phyloP scores from a whole-genome alignment of 805 yeast species.

The Candida insectorum region DNA sequence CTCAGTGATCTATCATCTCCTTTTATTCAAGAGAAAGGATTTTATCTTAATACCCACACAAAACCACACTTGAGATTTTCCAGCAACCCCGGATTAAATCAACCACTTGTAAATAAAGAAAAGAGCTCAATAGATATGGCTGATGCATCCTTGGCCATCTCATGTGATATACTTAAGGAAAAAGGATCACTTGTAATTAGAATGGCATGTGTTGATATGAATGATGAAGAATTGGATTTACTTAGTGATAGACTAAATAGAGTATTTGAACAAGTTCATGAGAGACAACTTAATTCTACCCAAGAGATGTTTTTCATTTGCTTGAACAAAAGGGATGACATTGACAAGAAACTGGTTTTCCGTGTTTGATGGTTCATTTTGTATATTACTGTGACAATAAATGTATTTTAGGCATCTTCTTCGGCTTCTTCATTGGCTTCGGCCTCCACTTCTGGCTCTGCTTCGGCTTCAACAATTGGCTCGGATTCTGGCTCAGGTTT shows the following conservation, averaged over 20 bases:
- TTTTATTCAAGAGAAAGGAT: conserved; percentile 34
- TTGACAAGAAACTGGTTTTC: conserved; percentile 9
- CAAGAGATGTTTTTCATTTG: conserved; percentile 29
- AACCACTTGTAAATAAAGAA: conserved; percentile 20
- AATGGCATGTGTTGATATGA: conserved; percentile 19
- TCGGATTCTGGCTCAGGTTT: conserved; percentile 1
- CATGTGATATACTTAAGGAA: conserved; percentile 24
- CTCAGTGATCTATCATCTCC: conserved; percentile 35
- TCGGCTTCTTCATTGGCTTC: conserved; percentile 1
- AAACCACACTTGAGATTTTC: conserved; percentile 31
- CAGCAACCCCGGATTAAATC: conserved; percentile 22
- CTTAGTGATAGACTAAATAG: conserved; percentile 19
- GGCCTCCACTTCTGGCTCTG: conserved; percentile 1
- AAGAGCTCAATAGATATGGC: conserved; percentile 36
- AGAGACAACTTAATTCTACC: conserved; percentile 3
- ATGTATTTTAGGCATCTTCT: not conserved
- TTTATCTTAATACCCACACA: conserved; percentile 32
- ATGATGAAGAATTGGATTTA: conserved; percentile 27
- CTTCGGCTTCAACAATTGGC: conserved; percentile 1
- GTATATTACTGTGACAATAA: conserved; percentile 2
- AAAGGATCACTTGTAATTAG: conserved; percentile 32
- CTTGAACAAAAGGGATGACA: conserved; percentile 17
- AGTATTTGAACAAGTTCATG: conserved; percentile 25
- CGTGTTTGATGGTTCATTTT: not conserved
- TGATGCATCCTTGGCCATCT: conserved; percentile 34